Evolutionary conservation across 768 basidiomycete genomes (phyloP), one percentile per base, ranked within the genome.

Genomic region (Mycena latifolia): DNA sequence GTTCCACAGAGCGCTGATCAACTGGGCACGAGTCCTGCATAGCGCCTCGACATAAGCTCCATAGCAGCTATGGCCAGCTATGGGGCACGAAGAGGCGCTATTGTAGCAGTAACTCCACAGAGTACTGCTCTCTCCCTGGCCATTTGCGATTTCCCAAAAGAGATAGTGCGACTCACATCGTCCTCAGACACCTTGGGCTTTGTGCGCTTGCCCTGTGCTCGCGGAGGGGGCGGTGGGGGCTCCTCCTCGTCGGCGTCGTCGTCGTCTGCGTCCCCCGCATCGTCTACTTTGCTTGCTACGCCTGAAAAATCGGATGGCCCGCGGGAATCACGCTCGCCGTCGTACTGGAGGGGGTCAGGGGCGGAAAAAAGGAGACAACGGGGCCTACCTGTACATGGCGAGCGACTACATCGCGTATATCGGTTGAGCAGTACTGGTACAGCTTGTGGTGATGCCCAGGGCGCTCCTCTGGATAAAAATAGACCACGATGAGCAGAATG

Each of bases 371-470:
- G 28, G 35, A 24, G 31, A 39, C 65, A 39, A 51, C 43, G 31
- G 29, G 29, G 77, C 80, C 18, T 60, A 84, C 85, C 54, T 78
- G 75, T 24, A 90, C 67, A 76, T 93, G 92, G 46, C 91, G 86
- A 66, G 90, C 84, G 29, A 94, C 86, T 69, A 93, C 89, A 65
- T 86, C 84, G 66, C 88, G 85, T 62, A 91, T 86, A 73, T 93
- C 90, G 15, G 78, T 74, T 15, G 92, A 93, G 75, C 90, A 89
- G 72, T 94, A 94, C 74, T 94, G 91, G 79, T 92, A 93, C 22
- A 93, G 85, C 80, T 93, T 94, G 69, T 88, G 78, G 79, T 92
- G 89, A 76, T 94, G 92, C 20, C 92, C 92, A 55, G 89, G 84
- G 35, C 89, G 87, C 77, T 92, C 90, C 81, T 92, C 91, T 92